Percentiles rank a stretch among this genome's conserved stretches.
Evolutionary conservation across 1,284 basidiomycete species (phyloP).

Genomic region (Malassezia vespertilionis): DNA sequence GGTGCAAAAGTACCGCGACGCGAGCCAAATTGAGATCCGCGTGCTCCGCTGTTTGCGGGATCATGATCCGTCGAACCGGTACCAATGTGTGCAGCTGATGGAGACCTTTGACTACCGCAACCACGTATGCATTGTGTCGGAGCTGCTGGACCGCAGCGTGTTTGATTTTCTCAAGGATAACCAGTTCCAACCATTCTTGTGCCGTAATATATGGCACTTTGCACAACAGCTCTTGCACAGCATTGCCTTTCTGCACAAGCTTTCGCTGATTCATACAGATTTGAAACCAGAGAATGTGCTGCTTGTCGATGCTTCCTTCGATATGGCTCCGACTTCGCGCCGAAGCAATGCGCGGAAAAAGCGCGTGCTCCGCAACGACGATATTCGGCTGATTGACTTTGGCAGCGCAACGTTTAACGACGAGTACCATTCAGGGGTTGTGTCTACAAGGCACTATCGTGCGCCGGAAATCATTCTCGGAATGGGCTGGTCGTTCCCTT

Average conservation of each 20-base stretch:
- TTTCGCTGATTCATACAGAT: slow-evolving; percentile 91
- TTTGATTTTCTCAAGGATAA: slow-evolving; percentile 99
- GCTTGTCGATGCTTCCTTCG: slow-evolving; percentile 73
- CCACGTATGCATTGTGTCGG: slow-evolving; percentile 95
- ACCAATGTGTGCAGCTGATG: slow-evolving; percentile 94
- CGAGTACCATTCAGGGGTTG: slow-evolving; percentile 96
- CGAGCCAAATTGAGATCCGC: slow-evolving; percentile 93
- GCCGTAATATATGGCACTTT: slow-evolving; percentile 89
- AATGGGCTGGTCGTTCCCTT: slow-evolving; percentile 94
- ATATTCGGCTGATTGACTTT: slow-evolving; percentile 96
- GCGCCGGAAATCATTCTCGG: slow-evolving; percentile 95
- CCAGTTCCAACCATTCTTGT: slow-evolving; percentile 88
- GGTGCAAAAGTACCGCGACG: slow-evolving; percentile 64
- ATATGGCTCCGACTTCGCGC: slow-evolving; percentile 26
- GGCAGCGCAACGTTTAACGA: slow-evolving; percentile 95
- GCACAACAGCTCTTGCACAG: slow-evolving; percentile 82
- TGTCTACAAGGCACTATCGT: slow-evolving; percentile 94
- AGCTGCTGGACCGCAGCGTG: slow-evolving; percentile 90
- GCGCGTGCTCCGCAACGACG: slow-evolving; percentile 66
- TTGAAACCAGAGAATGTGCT: slow-evolving; percentile 79
- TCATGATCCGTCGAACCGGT: slow-evolving; percentile 73
- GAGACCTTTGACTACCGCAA: slow-evolving; percentile 94
- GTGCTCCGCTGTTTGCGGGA: slow-evolving; percentile 85
- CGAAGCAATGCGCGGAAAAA: slow-evolving; percentile 33
- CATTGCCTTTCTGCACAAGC: slow-evolving; percentile 84